phyloP scores from a whole-genome alignment of 179 eudicot species.

The Beta lomatogona region DNA sequence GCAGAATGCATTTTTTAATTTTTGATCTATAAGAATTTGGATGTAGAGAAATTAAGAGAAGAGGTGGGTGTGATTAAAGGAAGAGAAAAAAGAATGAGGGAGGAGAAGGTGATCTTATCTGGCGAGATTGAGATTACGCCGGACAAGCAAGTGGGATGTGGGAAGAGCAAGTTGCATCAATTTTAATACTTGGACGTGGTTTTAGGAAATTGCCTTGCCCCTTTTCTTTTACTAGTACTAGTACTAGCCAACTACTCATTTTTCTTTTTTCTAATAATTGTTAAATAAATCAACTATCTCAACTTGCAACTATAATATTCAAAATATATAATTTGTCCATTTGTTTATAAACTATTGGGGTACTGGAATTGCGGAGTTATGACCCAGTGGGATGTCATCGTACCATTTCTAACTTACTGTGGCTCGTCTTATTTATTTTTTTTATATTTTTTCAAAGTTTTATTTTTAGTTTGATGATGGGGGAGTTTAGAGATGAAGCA shows the following conservation, averaged over 20 bases:
- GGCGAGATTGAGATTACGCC: conserved; percentile 31
- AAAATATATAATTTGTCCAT: not conserved
- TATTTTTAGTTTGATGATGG: too few species aligned
- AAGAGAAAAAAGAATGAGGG: not conserved
- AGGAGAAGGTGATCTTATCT: conserved; percentile 23
- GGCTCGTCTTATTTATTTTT: not conserved
- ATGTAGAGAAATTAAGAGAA: not conserved
- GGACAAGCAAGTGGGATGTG: conserved; percentile 43
- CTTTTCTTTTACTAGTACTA: too few species aligned
- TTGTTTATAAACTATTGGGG: not conserved
- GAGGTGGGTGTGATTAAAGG: not conserved
- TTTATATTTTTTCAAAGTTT: too few species aligned
- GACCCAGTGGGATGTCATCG: not conserved
- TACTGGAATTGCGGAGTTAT: conserved; percentile 5
- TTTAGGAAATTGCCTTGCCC: not conserved
- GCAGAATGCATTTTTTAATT: conserved; percentile 30
- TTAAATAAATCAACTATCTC: not conserved
- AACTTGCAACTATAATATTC: not conserved
- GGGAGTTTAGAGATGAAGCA: not conserved
- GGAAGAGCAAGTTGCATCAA: conserved; percentile 38
- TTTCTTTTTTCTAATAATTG: not conserved
- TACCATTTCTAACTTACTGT: not conserved
- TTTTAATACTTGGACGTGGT: conserved; percentile 24
- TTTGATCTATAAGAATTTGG: too few species aligned
- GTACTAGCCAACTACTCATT: conserved; percentile 31